These are phyloP conservation scores for Chytriomyces sp. DNA, from an alignment of 192 early-diverging fungal genomes.

Conservation along the genomic window DNA sequence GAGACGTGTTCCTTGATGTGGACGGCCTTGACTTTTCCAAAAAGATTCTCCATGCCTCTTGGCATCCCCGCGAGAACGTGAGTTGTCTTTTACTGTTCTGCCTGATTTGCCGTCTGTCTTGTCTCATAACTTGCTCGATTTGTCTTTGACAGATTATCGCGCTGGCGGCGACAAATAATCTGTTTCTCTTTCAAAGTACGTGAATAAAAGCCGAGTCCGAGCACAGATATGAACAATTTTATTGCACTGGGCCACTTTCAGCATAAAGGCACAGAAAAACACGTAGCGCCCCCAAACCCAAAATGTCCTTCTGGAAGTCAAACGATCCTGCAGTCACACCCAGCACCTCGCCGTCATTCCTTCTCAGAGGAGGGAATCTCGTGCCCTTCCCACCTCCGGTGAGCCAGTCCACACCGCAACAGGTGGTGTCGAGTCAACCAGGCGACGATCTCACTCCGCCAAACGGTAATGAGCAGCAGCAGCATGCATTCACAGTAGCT, in stretches of 20 bases:
- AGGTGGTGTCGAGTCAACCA: background rate
- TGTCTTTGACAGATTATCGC: conserved; percentile 54
- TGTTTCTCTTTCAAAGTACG: conserved; percentile 72
- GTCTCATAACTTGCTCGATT: background rate
- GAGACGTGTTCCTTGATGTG: conserved; percentile 78
- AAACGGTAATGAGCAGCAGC: conserved; percentile 7
- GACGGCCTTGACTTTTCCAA: conserved; percentile 91
- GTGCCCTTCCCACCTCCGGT: too few species aligned
- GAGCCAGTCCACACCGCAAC: background rate
- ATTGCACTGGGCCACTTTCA: too few species aligned
- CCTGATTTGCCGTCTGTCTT: background rate
- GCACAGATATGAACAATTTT: too few species aligned
- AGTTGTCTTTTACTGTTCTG: conserved; percentile 44
- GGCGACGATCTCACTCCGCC: conserved; percentile 26
- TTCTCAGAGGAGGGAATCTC: too few species aligned
- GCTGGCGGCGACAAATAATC: conserved; percentile 98
- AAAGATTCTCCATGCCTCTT: conserved; percentile 97
- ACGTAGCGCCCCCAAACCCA: background rate
- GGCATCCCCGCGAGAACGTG: conserved; percentile 98
- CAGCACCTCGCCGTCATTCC: too few species aligned
- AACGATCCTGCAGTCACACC: too few species aligned
- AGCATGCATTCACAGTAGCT: background rate
- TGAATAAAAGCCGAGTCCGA: background rate
- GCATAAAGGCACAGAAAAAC: background rate
- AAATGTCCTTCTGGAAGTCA: background rate